Base-by-base conservation (phyloP, 257 asterid species). In the Nicotiana knightiana region DNA sequence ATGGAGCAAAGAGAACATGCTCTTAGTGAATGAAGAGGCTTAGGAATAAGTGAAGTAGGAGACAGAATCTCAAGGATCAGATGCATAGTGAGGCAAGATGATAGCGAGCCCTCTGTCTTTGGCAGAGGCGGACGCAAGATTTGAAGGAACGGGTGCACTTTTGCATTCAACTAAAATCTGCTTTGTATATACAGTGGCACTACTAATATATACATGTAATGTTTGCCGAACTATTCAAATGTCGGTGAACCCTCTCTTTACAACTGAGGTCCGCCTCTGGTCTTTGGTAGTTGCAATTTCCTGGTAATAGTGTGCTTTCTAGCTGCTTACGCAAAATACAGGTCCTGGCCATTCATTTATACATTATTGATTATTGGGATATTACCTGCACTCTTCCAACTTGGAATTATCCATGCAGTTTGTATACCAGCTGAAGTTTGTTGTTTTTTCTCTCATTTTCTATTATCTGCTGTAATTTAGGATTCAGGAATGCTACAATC, bases 31-130 rank as follows among this genome's bases (percentile, higher is more conserved):
- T 71, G 79, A 48, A 48, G 51, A 48, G 59, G 79, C 39, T 24
- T 71, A 15, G 79, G 59, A 21, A 51, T 71, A 46, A 21, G 61
- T 46, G 79, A 71, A 46, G 79, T 46, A 71, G 61, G 79, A 71
- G 61, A 71, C 24, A 58, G 61, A 32, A 71, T n/a, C 78, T 71
- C 59, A 71, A 71, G 37, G 21, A 71, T 71, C 79, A 46, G 79
- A 43, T 71, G 59, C 37, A 21, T 24, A 46, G 61, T 12, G 37
- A 71, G 37, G 79, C 48, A 24, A 46, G 24, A 46, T 71, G 37
- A 46, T 46, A 71, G 70, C 70, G 30, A 28, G 70, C 10, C 39
- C 18, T 30, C 21, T 64, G 10, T 30, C 70, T 64, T 64, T 26
- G 39, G 35, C 28, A 6, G 43, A 37, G 43, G 43, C 9, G 43